phyloP scores from a whole-genome alignment of 2,329 filamentous ascomycete species.

The Colletotrichum orbiculare region DNA sequence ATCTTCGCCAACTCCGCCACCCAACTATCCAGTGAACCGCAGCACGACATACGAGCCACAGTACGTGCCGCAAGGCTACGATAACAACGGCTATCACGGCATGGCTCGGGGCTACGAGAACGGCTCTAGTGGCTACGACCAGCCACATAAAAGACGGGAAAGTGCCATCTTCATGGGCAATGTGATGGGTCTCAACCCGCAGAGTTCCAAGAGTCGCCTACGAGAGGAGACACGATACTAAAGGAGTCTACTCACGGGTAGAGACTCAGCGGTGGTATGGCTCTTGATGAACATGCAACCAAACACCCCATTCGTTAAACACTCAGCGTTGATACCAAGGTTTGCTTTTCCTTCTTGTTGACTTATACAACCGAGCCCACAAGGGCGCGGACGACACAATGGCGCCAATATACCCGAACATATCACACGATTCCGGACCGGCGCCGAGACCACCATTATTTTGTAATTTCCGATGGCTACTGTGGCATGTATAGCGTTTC shows the following conservation, averaged over 20 bases:
- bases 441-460: conserved; percentile 37
- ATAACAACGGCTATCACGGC: conserved; percentile 38
- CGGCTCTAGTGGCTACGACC: conserved; percentile 47
- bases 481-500: not conserved
- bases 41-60: conserved; percentile 57
- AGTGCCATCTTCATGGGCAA: conserved; percentile 69
- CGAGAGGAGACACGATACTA: conserved; percentile 65
- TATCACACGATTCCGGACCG: conserved; percentile 37
- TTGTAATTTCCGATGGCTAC: conserved; percentile 31
- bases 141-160: conserved; percentile 65
- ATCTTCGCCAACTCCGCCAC: conserved; percentile 59
- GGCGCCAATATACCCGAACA: conserved; percentile 36
- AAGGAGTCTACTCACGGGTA: not conserved
- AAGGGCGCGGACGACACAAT: conserved; percentile 25
- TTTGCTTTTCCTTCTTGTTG: conserved; percentile 29
- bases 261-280: not conserved
- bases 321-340: conserved; percentile 37
- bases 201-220: conserved; percentile 64
- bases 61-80: conserved; percentile 47
- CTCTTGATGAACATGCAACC: conserved; percentile 37
- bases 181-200: conserved; percentile 60
- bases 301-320: conserved; percentile 47
- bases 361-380: conserved; percentile 15
- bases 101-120: conserved; percentile 47
- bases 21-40: conserved; percentile 41